Evolutionary conservation across 345 rosid species (phyloP), one percentile per base, ranked within the genome.

Genomic region (Populus euphratica): DNA sequence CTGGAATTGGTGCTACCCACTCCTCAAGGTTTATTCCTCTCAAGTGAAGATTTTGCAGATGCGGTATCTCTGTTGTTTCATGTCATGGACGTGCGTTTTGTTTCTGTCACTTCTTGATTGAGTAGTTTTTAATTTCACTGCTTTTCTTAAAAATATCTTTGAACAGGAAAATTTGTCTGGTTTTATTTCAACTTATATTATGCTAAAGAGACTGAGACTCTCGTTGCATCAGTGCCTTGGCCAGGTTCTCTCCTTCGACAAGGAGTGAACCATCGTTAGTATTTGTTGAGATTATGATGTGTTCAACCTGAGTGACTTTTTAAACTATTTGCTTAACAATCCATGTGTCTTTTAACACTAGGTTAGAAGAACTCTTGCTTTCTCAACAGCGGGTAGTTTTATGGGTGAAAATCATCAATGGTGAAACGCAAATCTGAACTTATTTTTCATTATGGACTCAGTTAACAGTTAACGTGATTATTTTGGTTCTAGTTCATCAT

Each of bases 1-100:
- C 98, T 21, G 98, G 98, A 81, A 89, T 94, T 50, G 98, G 98
- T 86, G 98, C 98, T 73, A 94, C 98, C 59, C 98, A 94, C 81
- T 94, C 98, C 0, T 94, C 98, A 23, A 87, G 98, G 89, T 94
- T 94, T 85, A 94, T 94, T 79, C 98, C 98, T 54, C 97, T 94
- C 17, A 94, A 94, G 89, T 94, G 89, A 89, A 73, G 72, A 44
- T 61, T 1, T 68, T 31, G 63, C 68, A 20, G 0, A 36, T 65
- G 70, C 43, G 1, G 20, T 6, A 2, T 17, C 39, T 52, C 36
- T 14, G 12, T 20, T 43, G 35, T 12, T 43, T 33, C 1, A 31
- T 12, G 74, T 20, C 18, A 9, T 69, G 41, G 29, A 27, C 23
- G 5, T 39, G 35, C 5, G 20, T 16, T 61, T 73, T 61, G n/a